Evolutionary conservation across 257 asterid genomes (phyloP).

Genomic region (Nicotiana otophora): DNA sequence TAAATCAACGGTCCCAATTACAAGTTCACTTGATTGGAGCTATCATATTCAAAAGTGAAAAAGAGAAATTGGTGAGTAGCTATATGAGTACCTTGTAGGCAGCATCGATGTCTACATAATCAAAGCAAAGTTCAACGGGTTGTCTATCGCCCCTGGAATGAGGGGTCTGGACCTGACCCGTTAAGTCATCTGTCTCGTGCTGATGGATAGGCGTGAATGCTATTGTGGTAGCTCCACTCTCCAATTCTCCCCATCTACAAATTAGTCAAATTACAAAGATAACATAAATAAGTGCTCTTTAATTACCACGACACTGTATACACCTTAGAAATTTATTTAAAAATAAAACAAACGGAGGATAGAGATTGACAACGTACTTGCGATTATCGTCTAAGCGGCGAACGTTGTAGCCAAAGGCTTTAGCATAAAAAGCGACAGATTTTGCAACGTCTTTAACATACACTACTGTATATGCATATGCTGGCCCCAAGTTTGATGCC

Average conservation of each 20-base stretch:
- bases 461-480: constrained; percentile 63
- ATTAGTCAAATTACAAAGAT: no score
- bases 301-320: background rate
- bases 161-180: constrained; percentile 50
- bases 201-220: constrained; percentile 80
- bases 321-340: no score
- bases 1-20: background rate
- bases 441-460: constrained; percentile 69
- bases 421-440: constrained; percentile 59
- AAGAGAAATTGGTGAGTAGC: no score
- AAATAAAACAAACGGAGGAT: no score
- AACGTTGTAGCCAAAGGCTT: constrained; percentile 67
- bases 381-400: constrained; percentile 60
- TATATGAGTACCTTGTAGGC: constrained; percentile 55
- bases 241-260: constrained; percentile 82
- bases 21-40: background rate
- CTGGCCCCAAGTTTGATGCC: constrained; percentile 48
- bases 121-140: constrained; percentile 75
- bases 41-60: background rate
- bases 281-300: background rate
- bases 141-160: constrained; percentile 32
- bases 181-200: constrained; percentile 73
- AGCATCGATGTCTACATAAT: constrained; percentile 66
- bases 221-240: constrained; percentile 75
- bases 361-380: constrained; percentile 26